phyloP scores from a whole-genome alignment of 768 basidiomycete genomes.

The Galerina marginata region DNA sequence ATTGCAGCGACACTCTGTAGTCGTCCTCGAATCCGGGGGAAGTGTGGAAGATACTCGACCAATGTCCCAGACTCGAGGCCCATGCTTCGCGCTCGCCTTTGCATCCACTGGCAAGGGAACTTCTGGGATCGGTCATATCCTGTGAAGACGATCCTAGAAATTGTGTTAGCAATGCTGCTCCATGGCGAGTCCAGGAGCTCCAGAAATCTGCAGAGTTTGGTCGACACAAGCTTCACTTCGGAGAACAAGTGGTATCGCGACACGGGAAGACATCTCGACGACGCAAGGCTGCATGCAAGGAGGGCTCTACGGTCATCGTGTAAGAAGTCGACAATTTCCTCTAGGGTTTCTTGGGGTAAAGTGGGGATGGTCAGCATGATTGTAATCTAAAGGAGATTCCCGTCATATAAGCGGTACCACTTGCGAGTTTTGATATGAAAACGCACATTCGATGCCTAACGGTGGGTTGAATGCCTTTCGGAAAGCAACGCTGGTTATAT shows the following conservation, averaged over 20 bases:
- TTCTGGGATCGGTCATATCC: neutral
- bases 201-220: slow-evolving; percentile 29
- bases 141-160: slow-evolving; percentile 27
- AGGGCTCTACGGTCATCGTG: slow-evolving; percentile 32
- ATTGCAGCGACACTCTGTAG: slow-evolving; percentile 22
- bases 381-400: neutral
- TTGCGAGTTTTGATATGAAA: neutral
- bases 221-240: slow-evolving; percentile 30
- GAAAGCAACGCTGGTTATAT: no score
- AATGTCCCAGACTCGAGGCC: neutral
- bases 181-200: slow-evolving; percentile 33
- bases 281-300: slow-evolving; percentile 34
- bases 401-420: neutral
- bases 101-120: slow-evolving; percentile 14
- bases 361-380: neutral
- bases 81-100: slow-evolving; percentile 1
- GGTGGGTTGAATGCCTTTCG: no score
- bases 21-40: slow-evolving; percentile 9
- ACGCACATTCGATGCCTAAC: no score
- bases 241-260: slow-evolving; percentile 37
- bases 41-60: slow-evolving; percentile 12
- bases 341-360: slow-evolving; percentile 41
- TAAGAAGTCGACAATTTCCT: slow-evolving; percentile 35
- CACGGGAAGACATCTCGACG: slow-evolving; percentile 29
- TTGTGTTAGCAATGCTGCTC: slow-evolving; percentile 32